Base-by-base conservation (phyloP, 164 flowering plant species). In the Umbilicus rupestris region DNA sequence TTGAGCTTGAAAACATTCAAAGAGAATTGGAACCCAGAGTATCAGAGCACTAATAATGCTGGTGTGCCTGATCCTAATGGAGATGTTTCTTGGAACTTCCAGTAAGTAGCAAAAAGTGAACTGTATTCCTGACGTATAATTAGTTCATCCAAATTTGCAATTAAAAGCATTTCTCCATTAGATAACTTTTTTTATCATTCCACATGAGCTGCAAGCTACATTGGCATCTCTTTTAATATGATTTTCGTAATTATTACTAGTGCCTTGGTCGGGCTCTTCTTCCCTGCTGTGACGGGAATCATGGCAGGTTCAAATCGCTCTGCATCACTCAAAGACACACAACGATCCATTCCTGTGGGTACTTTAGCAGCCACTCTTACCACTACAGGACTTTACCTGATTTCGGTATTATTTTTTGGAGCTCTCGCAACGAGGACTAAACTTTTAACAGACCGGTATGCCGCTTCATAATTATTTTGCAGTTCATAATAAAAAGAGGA, bases 271-370 rank as follows among this genome's bases (percentile, higher is more conserved):
- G 97, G 99, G 35, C 91, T 95, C 58, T 95, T 95, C 72, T 95
- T 95, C 79, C 99, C 99, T 72, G 97, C 99, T 69, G 99, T 95
- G 3, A 95, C 97, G 1, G 99, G 99, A 71, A 92, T 95, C 67
- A 95, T 95, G 99, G 99, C 99, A 52, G 99, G 99, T 72, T 95
- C 99, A 60, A 95, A 95, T 81, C 93, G 99, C 59, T 95, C 99
- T 58, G 94, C 99, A 30, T 86, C 92, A n/a, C 75, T 95, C 41
- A 92, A 80, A 73, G 99, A 95, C 69, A 95, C 99, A 63, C 97
- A 95, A 75, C 89, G 90, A 19, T 92, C 99, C 59, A 95, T 95
- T 72, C 99, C 99, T 19, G 59, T 88, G 73, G 99, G 99, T 67
- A 95, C 99, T 63, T 68, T 95, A 67, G 87, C 97, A 66, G 97